phyloP scores from a whole-genome alignment of 176 grass and related monocot species.

The Cocos nucifera region DNA sequence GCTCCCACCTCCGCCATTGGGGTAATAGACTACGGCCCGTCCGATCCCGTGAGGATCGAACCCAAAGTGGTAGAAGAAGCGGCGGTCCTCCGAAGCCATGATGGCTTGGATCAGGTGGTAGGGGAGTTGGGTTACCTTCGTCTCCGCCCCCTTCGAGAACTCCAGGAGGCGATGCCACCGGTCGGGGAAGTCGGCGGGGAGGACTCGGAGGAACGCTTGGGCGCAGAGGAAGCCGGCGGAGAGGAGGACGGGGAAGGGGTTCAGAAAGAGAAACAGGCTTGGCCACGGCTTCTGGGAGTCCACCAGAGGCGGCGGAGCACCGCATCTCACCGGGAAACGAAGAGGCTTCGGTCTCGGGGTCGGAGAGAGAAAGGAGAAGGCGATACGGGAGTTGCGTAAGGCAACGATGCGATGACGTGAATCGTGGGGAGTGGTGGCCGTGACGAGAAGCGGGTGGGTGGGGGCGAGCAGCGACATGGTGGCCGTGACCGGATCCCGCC shows the following conservation, averaged over 20 bases:
- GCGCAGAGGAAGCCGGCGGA: neutral
- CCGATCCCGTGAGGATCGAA: slow-evolving; percentile 10
- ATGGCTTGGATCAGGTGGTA: slow-evolving; percentile 6
- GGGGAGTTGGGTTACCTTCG: slow-evolving; percentile 1
- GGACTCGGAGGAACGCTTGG: neutral
- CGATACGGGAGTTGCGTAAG: neutral
- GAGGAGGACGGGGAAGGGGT: neutral
- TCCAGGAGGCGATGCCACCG: neutral
- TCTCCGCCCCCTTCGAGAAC: slow-evolving; percentile 2
- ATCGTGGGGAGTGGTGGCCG: neutral
- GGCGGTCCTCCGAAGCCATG: neutral
- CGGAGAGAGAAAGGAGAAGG: no score
- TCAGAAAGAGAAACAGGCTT: neutral
- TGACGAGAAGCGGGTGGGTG: neutral
- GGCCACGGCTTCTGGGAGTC: no score
- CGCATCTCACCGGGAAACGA: neutral
- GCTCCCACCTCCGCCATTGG: slow-evolving; percentile 10
- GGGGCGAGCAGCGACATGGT: neutral
- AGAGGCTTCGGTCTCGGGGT: neutral
- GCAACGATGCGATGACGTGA: neutral
- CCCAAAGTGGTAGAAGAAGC: slow-evolving; percentile 10
- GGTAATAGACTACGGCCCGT: slow-evolving; percentile 9
- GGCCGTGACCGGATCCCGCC: neutral
- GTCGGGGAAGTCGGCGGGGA: neutral
- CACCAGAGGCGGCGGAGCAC: neutral